These are phyloP conservation scores for Kickxella alabastrina DNA, from an alignment of 192 early-diverging fungal species.

Conservation along the genomic window DNA sequence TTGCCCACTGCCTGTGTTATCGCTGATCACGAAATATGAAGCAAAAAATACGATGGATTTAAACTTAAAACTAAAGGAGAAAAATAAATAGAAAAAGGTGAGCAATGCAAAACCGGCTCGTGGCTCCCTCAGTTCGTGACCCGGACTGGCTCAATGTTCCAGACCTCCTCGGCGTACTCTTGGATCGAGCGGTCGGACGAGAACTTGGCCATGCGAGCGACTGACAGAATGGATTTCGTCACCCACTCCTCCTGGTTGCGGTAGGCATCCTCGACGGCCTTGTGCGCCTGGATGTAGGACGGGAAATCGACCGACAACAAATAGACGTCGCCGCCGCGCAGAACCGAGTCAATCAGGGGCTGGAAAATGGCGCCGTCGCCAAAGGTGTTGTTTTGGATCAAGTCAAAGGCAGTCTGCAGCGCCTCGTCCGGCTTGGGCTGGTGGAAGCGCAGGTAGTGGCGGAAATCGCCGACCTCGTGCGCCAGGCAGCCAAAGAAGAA, in stretches of 20 bases:
- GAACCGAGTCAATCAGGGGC: slow-evolving; percentile 72
- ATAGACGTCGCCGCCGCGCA: slow-evolving; percentile 80
- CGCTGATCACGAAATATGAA: too few relatives aligned
- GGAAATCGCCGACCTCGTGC: slow-evolving; percentile 88
- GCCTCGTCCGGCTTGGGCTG: slow-evolving; percentile 70
- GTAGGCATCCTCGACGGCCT: slow-evolving; percentile 80
- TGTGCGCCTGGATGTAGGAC: slow-evolving; percentile 70
- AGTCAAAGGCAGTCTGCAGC: slow-evolving; percentile 75
- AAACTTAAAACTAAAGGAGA: neutral
- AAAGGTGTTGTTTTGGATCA: slow-evolving; percentile 76
- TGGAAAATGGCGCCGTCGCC: slow-evolving; percentile 77
- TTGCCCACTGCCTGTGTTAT: too few relatives aligned
- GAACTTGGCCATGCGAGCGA: slow-evolving; percentile 95
- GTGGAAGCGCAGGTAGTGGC: slow-evolving; percentile 86
- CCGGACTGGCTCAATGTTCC: slow-evolving; percentile 69
- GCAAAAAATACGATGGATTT: too few relatives aligned
- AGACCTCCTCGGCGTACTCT: slow-evolving; percentile 92
- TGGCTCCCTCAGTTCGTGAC: slow-evolving; percentile 18
- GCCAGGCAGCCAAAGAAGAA: slow-evolving; percentile 94
- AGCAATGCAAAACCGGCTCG: neutral
- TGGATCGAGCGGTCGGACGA: slow-evolving; percentile 81
- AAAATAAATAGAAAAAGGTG: neutral
- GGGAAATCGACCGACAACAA: slow-evolving; percentile 69
- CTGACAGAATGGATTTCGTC: slow-evolving; percentile 83
- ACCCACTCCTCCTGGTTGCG: slow-evolving; percentile 80